A percentile compares a stretch with the other conserved stretches of the same genome.
phyloP scores from a whole-genome alignment of 306 rosid genomes.

The Malus sylvestris region DNA sequence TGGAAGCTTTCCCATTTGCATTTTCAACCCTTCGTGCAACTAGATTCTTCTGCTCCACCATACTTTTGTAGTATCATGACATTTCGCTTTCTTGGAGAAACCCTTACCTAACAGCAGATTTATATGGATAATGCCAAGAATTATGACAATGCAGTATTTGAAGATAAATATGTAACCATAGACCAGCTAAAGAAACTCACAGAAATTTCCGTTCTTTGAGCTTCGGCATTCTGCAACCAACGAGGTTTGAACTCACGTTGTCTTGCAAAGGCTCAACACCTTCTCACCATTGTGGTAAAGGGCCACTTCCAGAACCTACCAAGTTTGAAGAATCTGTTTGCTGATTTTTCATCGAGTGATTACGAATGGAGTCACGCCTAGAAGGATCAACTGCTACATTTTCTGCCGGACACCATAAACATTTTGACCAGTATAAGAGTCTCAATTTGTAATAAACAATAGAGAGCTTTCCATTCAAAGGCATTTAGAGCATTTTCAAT shows the following conservation, averaged over 20 bases:
- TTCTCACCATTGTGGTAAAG: too few species aligned
- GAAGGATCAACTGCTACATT: background rate
- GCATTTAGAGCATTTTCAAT: too few species aligned
- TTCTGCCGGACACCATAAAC: background rate
- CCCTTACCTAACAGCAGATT: background rate
- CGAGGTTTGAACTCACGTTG: too few species aligned
- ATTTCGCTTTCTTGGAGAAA: background rate
- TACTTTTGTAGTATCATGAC: background rate
- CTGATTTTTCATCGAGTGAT: background rate
- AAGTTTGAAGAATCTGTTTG: background rate
- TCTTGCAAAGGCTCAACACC: too few species aligned
- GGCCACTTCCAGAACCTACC: background rate
- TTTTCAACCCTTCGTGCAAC: background rate
- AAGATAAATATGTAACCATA: background rate
- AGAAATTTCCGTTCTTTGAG: background rate
- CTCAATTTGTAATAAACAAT: background rate
- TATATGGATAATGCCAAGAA: background rate
- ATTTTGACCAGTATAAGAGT: background rate
- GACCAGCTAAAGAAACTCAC: background rate
- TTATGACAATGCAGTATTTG: background rate
- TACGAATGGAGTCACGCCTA: background rate
- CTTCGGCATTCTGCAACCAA: background rate
- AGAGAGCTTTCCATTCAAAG: background rate
- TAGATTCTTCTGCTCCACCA: background rate
- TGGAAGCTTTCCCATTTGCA: background rate